Evolutionary conservation across 164 flowering plant species (phyloP).

Genomic region (Protea cynaroides): DNA sequence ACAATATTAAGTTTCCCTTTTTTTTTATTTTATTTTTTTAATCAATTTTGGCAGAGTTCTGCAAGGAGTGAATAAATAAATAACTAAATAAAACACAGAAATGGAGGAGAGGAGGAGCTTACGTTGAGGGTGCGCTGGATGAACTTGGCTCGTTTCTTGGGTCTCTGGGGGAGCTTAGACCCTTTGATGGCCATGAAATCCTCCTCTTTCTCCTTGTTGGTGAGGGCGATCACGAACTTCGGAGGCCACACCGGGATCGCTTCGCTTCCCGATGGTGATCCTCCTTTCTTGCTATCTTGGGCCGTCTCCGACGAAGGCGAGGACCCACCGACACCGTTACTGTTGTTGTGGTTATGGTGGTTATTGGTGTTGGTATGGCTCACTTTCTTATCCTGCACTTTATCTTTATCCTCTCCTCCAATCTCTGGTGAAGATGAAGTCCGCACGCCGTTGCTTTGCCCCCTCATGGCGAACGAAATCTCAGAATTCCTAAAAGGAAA

Average conservation of each 20-base stretch:
- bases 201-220: slow-evolving; percentile 91
- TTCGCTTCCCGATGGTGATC: slow-evolving; percentile 69
- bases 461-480: slow-evolving; percentile 50
- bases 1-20: too few relatives aligned
- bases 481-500: slow-evolving; percentile 46
- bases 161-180: slow-evolving; percentile 86
- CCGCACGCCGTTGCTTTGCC: slow-evolving; percentile 44
- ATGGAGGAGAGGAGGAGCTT: slow-evolving; percentile 18
- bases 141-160: slow-evolving; percentile 85
- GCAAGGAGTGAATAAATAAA: neutral
- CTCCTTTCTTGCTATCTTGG: slow-evolving; percentile 52
- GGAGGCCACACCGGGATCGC: slow-evolving; percentile 71
- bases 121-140: slow-evolving; percentile 87
- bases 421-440: slow-evolving; percentile 27
- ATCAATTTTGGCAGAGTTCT: too few relatives aligned
- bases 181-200: slow-evolving; percentile 90
- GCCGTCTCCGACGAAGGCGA: slow-evolving; percentile 63
- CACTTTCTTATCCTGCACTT: slow-evolving; percentile 8
- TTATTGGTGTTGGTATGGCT: neutral
- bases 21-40: too few relatives aligned
- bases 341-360: neutral
- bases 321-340: slow-evolving; percentile 16
- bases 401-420: slow-evolving; percentile 6
- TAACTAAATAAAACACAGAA: neutral
- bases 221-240: slow-evolving; percentile 68